Conservation (phyloP, 2,329 filamentous ascomycete species). For the Biscogniauxia mediterranea region DNA sequence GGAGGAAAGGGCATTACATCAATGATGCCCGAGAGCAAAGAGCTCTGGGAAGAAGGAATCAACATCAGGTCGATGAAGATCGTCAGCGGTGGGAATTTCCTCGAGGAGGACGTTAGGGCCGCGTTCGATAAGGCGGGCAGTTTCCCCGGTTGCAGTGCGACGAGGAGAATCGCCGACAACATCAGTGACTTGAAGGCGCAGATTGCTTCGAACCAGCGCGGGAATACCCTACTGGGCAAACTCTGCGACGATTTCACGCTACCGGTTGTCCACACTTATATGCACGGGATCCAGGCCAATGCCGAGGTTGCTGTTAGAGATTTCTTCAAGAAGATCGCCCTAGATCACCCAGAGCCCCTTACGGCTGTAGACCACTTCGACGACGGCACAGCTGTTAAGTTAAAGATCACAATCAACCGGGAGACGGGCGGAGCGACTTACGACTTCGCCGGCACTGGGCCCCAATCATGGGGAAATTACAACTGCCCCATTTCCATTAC, state of each 20-base stretch:
- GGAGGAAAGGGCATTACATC: conserved; percentile 30
- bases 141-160: conserved; percentile 34
- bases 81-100: conserved; percentile 34
- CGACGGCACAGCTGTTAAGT: conserved; percentile 41
- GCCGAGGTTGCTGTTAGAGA: conserved; percentile 37
- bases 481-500: conserved; percentile 31
- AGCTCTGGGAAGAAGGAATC: conserved; percentile 42
- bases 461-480: conserved; percentile 40
- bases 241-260: not conserved
- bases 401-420: conserved; percentile 52
- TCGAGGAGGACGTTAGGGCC: conserved; percentile 29
- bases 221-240: conserved; percentile 8
- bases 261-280: conserved; percentile 30
- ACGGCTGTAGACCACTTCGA: conserved; percentile 73
- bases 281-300: conserved; percentile 41
- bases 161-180: conserved; percentile 38
- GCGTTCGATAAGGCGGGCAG: conserved; percentile 31
- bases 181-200: conserved; percentile 43
- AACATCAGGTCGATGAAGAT: conserved; percentile 36
- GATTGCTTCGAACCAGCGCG: conserved; percentile 37
- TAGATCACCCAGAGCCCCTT: conserved; percentile 50
- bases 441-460: conserved; percentile 47
- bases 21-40: conserved; percentile 40
- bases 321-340: conserved; percentile 35
- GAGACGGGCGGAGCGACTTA: conserved; percentile 70